phyloP scores from a whole-genome alignment of 768 basidiomycete genomes.

The Trametes elegans region DNA sequence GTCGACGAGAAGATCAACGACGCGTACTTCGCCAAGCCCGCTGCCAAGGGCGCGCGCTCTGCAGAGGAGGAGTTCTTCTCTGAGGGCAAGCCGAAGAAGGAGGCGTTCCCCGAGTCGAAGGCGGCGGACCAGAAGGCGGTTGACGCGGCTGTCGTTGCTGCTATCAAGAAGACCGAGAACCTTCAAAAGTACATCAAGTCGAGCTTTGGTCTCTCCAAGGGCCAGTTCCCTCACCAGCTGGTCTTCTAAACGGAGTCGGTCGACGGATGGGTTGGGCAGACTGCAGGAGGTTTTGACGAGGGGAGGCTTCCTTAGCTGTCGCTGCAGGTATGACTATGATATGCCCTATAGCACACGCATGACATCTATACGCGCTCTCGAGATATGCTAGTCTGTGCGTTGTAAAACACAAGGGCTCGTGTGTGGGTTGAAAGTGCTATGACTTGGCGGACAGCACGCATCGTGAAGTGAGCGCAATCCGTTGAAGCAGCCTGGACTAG shows the following conservation, averaged over 20 bases:
- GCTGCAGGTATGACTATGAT: constrained; percentile 35
- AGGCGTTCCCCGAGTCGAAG: constrained; percentile 82
- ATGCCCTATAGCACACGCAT: constrained; percentile 38
- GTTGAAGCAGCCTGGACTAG: background rate
- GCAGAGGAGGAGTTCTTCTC: constrained; percentile 98
- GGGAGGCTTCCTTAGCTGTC: constrained; percentile 15
- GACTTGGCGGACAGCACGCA: too few species aligned
- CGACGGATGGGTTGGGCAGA: constrained; percentile 11
- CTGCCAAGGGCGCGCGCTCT: constrained; percentile 64
- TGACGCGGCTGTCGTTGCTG: constrained; percentile 75
- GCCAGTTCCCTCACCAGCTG: constrained; percentile 94
- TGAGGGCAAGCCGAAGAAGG: constrained; percentile 91
- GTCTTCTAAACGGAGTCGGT: constrained; percentile 56
- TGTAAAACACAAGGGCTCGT: constrained; percentile 11
- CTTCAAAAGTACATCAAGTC: constrained; percentile 91
- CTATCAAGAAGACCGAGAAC: constrained; percentile 88
- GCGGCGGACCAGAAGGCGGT: constrained; percentile 88
- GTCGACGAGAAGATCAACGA: constrained; percentile 90
- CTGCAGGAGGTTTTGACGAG: constrained; percentile 13
- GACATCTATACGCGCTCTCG: constrained; percentile 26
- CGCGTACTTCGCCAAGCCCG: constrained; percentile 85
- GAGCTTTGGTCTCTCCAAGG: constrained; percentile 92
- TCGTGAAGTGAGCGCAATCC: background rate
- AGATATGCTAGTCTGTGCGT: constrained; percentile 24
- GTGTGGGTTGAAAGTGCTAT: background rate